Conservation (phyloP, 2,329 filamentous ascomycete species). For the Claviceps sp. region DNA sequence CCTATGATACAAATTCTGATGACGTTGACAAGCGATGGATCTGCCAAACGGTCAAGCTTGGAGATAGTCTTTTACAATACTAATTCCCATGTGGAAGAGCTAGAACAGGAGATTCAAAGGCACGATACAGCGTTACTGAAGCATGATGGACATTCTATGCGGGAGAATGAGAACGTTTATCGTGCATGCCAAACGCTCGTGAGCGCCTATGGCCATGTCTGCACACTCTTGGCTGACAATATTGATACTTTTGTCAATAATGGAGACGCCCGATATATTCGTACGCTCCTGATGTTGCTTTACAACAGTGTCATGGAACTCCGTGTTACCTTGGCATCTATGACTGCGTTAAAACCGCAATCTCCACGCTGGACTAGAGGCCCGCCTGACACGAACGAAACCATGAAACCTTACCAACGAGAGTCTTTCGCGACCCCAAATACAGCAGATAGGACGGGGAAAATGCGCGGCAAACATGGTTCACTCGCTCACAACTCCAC, state of each 20-base stretch:
- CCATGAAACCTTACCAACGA: slow-evolving; percentile 34
- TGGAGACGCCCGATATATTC: slow-evolving; percentile 52
- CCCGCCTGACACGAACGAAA: slow-evolving; percentile 25
- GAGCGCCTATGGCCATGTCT: slow-evolving; percentile 52
- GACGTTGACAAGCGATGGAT: slow-evolving; percentile 45
- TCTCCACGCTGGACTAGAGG: slow-evolving; percentile 7
- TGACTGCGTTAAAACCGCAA: slow-evolving; percentile 15
- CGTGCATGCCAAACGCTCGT: slow-evolving; percentile 50
- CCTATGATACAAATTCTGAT: slow-evolving; percentile 55
- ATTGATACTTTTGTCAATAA: slow-evolving; percentile 52
- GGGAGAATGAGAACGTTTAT: slow-evolving; percentile 50
- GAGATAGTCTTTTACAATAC: slow-evolving; percentile 57
- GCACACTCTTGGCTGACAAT: slow-evolving; percentile 44
- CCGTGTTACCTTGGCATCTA: slow-evolving; percentile 36
- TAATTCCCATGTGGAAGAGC: slow-evolving; percentile 50
- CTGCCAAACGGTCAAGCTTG: slow-evolving; percentile 47
- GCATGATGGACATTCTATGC: slow-evolving; percentile 32
- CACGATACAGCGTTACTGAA: slow-evolving; percentile 37
- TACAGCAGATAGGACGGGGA: slow-evolving; percentile 31
- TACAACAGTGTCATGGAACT: slow-evolving; percentile 58
- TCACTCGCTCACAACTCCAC: slow-evolving; percentile 34
- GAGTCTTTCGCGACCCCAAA: slow-evolving; percentile 42
- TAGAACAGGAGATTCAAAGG: slow-evolving; percentile 51
- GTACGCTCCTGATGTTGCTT: slow-evolving; percentile 47
- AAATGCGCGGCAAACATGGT: slow-evolving; percentile 21